Evolutionary conservation across 306 rosid species (phyloP).

Genomic region (Dalbergia cochinchinensis): DNA sequence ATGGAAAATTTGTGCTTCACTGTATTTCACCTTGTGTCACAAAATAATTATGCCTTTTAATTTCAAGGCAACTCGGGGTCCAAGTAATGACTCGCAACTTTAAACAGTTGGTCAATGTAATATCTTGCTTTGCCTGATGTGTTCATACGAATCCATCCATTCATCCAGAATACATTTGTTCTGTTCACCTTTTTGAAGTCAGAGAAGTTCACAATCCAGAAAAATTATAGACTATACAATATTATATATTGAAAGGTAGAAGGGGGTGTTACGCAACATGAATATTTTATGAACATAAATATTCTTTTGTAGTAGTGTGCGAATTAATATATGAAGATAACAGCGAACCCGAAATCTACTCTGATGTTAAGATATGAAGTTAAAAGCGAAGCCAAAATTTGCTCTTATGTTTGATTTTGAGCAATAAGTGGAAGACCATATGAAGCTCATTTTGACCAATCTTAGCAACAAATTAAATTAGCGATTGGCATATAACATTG

Average conservation of each 20-base stretch:
- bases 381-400: neutral
- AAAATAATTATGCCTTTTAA: neutral
- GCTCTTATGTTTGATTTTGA: neutral
- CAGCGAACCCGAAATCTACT: no score
- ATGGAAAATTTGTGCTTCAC: neutral
- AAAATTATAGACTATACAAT: neutral
- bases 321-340: no score
- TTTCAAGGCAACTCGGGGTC: neutral
- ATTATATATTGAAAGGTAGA: neutral
- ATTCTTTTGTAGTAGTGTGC: neutral
- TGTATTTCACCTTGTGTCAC: neutral
- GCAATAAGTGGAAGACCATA: neutral
- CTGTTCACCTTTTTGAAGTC: slow-evolving; percentile 3
- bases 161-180: neutral
- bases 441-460: neutral
- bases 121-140: neutral
- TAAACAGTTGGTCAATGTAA: neutral
- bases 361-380: neutral
- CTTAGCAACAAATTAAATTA: neutral
- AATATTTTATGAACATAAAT: neutral
- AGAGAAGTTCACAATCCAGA: neutral
- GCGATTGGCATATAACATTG: neutral
- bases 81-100: neutral
- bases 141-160: neutral
- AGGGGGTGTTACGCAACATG: neutral